Conservation (phyloP, 1,139 yeast species). For the Zygosaccharomyces pseudobailii region DNA sequence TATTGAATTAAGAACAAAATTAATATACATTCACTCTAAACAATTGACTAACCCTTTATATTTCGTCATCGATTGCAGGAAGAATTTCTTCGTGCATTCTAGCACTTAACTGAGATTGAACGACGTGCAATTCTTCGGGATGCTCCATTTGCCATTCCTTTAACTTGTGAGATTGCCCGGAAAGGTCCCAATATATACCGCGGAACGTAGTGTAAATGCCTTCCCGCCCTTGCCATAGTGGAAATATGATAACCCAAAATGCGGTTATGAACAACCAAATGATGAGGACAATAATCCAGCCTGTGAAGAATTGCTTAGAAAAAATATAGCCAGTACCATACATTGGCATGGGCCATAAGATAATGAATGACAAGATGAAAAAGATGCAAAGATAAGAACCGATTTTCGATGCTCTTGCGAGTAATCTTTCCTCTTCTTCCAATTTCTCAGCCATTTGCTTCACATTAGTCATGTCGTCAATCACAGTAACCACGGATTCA, state of each 20-base stretch:
- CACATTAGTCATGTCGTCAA: conserved; percentile 44
- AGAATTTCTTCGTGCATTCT: conserved; percentile 13
- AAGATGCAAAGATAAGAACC: conserved; percentile 53
- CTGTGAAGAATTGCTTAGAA: conserved; percentile 68
- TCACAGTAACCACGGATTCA: conserved; percentile 17
- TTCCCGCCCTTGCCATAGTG: conserved; percentile 62
- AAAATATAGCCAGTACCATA: conserved; percentile 71
- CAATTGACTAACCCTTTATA: background rate
- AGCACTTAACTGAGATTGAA: conserved; percentile 51
- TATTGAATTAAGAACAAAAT: background rate
- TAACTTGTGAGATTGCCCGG: conserved; percentile 69
- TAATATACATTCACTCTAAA: background rate
- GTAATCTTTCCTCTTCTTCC: conserved; percentile 43
- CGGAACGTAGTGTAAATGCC: conserved; percentile 60
- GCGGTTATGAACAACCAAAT: conserved; percentile 64
- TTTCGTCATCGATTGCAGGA: conserved; percentile 1
- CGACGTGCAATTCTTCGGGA: conserved; percentile 68
- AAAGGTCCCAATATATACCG: conserved; percentile 78
- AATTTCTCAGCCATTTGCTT: conserved; percentile 35
- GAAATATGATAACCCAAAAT: conserved; percentile 53
- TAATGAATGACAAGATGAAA: conserved; percentile 55
- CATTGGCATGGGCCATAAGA: conserved; percentile 89
- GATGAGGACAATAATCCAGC: conserved; percentile 74
- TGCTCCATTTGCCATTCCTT: conserved; percentile 66
- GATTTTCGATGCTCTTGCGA: conserved; percentile 48